Percentiles rank a stretch among this genome's conserved stretches.
Conservation (phyloP, 2,329 filamentous ascomycete genomes). For the Colletotrichum tropicicola region DNA sequence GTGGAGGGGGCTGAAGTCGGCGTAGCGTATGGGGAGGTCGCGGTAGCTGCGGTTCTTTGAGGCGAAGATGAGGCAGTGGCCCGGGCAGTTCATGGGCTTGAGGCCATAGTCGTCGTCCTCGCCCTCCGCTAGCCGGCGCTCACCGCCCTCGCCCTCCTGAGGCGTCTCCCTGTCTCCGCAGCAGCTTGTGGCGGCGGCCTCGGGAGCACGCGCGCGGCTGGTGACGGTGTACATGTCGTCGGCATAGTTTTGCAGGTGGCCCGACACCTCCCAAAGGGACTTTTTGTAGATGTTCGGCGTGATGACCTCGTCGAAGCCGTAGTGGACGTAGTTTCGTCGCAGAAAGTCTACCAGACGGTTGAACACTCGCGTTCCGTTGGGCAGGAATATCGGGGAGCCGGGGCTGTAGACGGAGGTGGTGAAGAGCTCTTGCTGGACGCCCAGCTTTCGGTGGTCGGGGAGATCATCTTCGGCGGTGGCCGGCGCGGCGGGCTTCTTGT, state of each 20-base stretch:
- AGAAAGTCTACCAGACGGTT: conserved; percentile 85
- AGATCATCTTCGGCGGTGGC: conserved; percentile 32
- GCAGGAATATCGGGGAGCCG: conserved; percentile 85
- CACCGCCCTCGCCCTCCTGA: conserved; percentile 29
- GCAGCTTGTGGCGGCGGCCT: conserved; percentile 32
- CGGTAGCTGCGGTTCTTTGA: conserved; percentile 78
- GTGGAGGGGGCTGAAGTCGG: conserved; percentile 88
- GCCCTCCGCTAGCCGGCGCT: conserved; percentile 44
- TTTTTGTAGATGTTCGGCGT: conserved; percentile 93
- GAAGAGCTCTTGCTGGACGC: conserved; percentile 77
- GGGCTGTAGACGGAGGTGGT: conserved; percentile 83
- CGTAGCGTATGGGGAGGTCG: conserved; percentile 84
- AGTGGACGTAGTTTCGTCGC: conserved; percentile 83
- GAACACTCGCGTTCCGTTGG: conserved; percentile 83
- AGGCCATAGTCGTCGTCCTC: conserved; percentile 80
- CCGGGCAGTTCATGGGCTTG: conserved; percentile 94
- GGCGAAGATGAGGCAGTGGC: conserved; percentile 86
- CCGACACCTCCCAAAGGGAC: conserved; percentile 84
- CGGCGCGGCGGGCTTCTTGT: conserved; percentile 5
- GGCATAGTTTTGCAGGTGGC: conserved; percentile 89
- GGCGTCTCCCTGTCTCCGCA: conserved; percentile 39
- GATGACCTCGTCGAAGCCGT: conserved; percentile 89
- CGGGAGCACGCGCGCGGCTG: conserved; percentile 49
- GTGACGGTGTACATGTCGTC: conserved; percentile 92
- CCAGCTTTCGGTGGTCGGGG: conserved; percentile 69